Percentiles rank a stretch among this genome's conserved stretches.
phyloP scores from a whole-genome alignment of 2,329 filamentous ascomycete genomes.

The Aspergillus texensis region DNA sequence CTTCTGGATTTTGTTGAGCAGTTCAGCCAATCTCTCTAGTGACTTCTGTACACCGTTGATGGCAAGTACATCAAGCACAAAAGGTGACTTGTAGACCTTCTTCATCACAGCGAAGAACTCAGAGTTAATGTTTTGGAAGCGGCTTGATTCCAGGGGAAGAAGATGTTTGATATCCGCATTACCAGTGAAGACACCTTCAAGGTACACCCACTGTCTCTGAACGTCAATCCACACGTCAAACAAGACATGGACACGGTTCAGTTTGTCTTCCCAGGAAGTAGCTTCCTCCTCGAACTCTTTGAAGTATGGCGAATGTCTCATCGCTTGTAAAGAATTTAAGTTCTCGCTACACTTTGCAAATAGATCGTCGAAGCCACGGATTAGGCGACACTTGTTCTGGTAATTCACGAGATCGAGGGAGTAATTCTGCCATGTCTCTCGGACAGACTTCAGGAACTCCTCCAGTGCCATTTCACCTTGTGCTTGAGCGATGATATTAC shows the following conservation, averaged over 20 bases:
- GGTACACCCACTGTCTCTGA: slow-evolving; percentile 99
- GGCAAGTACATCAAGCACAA: slow-evolving; percentile 91
- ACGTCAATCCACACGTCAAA: slow-evolving; percentile 99
- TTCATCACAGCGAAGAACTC: slow-evolving; percentile 99
- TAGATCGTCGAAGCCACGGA: slow-evolving; percentile 96
- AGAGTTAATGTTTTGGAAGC: slow-evolving; percentile 99
- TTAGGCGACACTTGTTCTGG: slow-evolving; percentile 96
- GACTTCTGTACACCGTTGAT: slow-evolving; percentile 97
- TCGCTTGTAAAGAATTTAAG: slow-evolving; percentile 93
- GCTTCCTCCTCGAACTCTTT: slow-evolving; percentile 99
- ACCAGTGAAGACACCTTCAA: slow-evolving; percentile 97
- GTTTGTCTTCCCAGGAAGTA: slow-evolving; percentile 93
- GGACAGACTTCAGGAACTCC: slow-evolving; percentile 94
- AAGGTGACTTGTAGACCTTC: slow-evolving; percentile 95
- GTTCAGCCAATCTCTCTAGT: slow-evolving; percentile 89
- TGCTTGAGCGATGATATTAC: slow-evolving; percentile 91
- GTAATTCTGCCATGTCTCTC: slow-evolving; percentile 96
- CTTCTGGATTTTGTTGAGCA: slow-evolving; percentile 99
- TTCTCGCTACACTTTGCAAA: slow-evolving; percentile 99
- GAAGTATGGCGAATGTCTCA: slow-evolving; percentile 99
- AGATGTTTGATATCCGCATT: slow-evolving; percentile 99
- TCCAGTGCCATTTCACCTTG: slow-evolving; percentile 98
- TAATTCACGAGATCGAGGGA: slow-evolving; percentile 93
- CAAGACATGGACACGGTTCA: slow-evolving; percentile 94
- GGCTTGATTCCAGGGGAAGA: slow-evolving; percentile 90